phyloP scores from a whole-genome alignment of 202 grass and related monocot genomes.

The Eragrostis tef region DNA sequence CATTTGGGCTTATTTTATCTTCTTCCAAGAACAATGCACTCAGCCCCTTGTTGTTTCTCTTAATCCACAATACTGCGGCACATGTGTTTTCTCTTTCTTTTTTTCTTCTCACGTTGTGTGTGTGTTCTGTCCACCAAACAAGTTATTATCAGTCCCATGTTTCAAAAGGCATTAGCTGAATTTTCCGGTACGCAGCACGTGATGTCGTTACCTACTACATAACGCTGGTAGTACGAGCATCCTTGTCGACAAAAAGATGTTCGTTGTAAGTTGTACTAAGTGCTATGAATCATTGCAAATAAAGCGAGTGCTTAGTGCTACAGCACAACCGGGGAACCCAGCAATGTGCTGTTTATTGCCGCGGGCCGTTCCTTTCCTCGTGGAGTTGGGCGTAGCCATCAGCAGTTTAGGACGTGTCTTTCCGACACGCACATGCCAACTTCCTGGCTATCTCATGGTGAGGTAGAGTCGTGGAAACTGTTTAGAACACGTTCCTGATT shows the following conservation, averaged over 20 bases:
- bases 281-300: conserved; percentile 37
- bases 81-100: neutral
- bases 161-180: neutral
- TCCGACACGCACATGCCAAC: conserved; percentile 11
- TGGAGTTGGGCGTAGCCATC: neutral
- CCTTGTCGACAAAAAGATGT: conserved; percentile 13
- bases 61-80: neutral
- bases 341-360: conserved; percentile 34
- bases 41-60: neutral
- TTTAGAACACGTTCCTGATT: neutral
- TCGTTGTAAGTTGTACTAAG: neutral
- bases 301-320: conserved; percentile 13
- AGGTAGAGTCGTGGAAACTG: neutral
- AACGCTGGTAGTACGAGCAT: no score
- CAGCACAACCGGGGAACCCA: conserved; percentile 10
- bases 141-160: neutral
- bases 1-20: neutral
- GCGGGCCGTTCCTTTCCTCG: neutral
- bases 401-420: neutral
- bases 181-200: neutral
- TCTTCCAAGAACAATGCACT: neutral
- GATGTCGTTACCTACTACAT: conserved; percentile 26
- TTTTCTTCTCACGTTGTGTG: neutral
- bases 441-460: neutral
- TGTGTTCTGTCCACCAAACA: neutral